Percentiles rank a stretch among this genome's conserved stretches.
Conservation (phyloP, 805 yeast genomes). For the Candida ulmi region DNA sequence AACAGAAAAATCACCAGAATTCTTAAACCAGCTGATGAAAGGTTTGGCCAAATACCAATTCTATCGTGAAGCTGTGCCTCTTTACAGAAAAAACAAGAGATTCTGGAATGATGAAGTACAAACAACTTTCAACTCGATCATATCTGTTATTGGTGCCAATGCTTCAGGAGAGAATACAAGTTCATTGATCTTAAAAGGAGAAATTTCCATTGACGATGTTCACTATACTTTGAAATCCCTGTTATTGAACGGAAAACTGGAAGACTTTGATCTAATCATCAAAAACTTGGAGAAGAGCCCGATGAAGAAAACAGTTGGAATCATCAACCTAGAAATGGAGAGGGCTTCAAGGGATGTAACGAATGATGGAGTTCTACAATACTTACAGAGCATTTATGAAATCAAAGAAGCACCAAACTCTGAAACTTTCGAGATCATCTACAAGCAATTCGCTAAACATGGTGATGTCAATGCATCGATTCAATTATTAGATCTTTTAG, state of each 20-base stretch:
- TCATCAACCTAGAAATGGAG: not conserved
- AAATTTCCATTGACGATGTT: not conserved
- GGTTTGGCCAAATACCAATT: not conserved
- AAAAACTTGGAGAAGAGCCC: not conserved
- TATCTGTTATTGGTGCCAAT: too few relatives aligned
- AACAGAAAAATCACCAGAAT: not conserved
- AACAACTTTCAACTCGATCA: too few relatives aligned
- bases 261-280: not conserved
- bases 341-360: not conserved
- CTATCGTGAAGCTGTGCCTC: not conserved
- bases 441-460: conserved; percentile 13
- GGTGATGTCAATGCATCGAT: conserved; percentile 17
- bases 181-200: not conserved
- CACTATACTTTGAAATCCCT: not conserved
- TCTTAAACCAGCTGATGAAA: not conserved
- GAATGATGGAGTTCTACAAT: not conserved
- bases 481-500: conserved; percentile 10
- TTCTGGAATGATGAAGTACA: not conserved
- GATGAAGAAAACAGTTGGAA: not conserved
- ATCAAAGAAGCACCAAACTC: conserved; percentile 6
- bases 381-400: not conserved
- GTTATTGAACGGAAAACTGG: not conserved
- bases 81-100: not conserved
- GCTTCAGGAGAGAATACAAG: too few relatives aligned
- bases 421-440: conserved; percentile 11